Evolutionary conservation across 495 filamentous ascomycete genomes (phyloP).

Genomic region (Thermothielavioides terrestris): DNA sequence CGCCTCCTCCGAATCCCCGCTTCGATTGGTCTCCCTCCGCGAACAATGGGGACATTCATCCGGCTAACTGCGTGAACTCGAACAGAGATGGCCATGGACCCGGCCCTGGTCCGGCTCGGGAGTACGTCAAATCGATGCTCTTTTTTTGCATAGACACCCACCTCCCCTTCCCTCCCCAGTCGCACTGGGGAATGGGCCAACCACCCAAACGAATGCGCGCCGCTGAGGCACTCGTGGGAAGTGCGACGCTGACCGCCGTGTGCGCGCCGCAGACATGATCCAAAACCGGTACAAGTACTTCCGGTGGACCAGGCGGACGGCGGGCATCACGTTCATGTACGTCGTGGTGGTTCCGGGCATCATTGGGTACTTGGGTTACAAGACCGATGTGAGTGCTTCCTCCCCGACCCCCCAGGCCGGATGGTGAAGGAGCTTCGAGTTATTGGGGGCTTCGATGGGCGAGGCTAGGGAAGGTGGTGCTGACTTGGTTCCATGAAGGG

Average conservation of each 20-base stretch:
- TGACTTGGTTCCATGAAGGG: conserved; percentile 46
- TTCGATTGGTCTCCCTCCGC: background rate
- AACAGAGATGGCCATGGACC: conserved; percentile 58
- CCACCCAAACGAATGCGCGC: too few relatives aligned
- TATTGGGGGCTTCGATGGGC: too few relatives aligned
- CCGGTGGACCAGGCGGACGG: conserved; percentile 79
- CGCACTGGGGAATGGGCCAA: background rate
- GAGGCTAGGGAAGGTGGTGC: background rate
- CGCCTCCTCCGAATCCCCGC: conserved; percentile 3
- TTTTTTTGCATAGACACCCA: too few relatives aligned
- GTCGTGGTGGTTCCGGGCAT: conserved; percentile 58
- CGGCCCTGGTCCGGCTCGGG: conserved; percentile 66
- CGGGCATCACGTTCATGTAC: conserved; percentile 67
- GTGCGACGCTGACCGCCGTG: background rate
- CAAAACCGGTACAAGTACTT: conserved; percentile 90
- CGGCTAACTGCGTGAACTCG: conserved; percentile 5
- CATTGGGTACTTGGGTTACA: conserved; percentile 61
- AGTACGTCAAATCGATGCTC: conserved; percentile 58
- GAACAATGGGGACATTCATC: background rate
- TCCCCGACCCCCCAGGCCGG: too few relatives aligned
- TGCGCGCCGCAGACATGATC: conserved; percentile 73
- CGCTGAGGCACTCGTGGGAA: too few relatives aligned
- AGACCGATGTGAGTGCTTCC: conserved; percentile 63
- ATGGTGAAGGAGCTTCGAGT: too few relatives aligned
- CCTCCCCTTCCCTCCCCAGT: conserved; percentile 12